These are phyloP conservation scores for Chrysoporthe puriensis DNA, from an alignment of 2,329 filamentous ascomycete species.

Conservation along the genomic window DNA sequence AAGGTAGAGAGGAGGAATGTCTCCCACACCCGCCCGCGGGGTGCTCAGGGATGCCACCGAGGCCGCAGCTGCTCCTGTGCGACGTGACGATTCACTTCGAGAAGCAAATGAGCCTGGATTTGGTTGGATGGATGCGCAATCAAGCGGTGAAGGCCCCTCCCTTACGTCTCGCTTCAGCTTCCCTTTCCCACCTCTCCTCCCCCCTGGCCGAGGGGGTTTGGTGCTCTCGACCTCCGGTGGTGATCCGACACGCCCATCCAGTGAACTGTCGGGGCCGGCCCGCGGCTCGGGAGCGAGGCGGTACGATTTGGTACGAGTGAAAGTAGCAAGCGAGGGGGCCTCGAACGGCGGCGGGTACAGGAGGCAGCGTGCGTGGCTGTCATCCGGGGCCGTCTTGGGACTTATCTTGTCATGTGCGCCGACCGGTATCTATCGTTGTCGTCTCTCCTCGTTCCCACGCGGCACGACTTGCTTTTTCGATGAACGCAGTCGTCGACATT, in stretches of 20 bases:
- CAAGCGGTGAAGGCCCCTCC: slow-evolving; percentile 26
- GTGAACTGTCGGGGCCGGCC: background rate
- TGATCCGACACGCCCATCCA: background rate
- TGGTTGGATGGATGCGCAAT: slow-evolving; percentile 1
- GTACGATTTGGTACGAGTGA: background rate
- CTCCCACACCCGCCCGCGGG: too few relatives aligned
- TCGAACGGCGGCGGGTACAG: slow-evolving; percentile 7
- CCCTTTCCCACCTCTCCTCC: background rate
- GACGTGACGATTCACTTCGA: slow-evolving; percentile 26
- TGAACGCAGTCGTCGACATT: background rate
- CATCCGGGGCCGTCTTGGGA: background rate
- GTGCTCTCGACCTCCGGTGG: background rate
- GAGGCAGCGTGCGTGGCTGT: slow-evolving; percentile 7
- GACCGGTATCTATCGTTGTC: background rate
- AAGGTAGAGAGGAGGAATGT: background rate
- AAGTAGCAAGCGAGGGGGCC: background rate
- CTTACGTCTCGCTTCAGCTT: slow-evolving; percentile 11
- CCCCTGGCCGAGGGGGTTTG: background rate
- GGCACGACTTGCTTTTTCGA: background rate
- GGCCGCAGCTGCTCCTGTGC: slow-evolving; percentile 11
- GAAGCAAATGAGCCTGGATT: slow-evolving; percentile 15
- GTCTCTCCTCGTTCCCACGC: background rate
- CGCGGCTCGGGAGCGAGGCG: background rate
- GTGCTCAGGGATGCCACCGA: background rate
- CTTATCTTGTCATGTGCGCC: background rate